Evolutionary conservation across 805 yeast genomes (phyloP).

Genomic region (Starmerella ratchasimensis): DNA sequence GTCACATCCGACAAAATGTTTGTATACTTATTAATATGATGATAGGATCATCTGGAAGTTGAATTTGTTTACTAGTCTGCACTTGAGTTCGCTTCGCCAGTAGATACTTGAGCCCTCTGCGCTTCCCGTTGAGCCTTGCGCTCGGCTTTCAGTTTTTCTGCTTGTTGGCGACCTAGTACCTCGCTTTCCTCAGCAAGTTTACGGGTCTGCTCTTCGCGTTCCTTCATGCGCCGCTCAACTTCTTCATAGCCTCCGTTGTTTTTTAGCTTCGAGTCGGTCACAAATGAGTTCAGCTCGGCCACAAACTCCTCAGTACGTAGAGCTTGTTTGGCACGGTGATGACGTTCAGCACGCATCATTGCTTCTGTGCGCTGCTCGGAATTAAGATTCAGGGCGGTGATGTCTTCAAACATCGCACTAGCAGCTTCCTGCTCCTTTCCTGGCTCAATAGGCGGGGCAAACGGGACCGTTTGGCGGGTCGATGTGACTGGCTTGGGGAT

Average conservation of each 20-base stretch:
- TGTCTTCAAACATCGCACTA: slow-evolving; percentile 62
- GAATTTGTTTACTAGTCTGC: no score
- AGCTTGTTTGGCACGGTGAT: slow-evolving; percentile 58
- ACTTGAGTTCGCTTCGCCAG: no score
- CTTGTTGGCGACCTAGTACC: slow-evolving; percentile 19
- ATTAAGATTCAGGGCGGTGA: slow-evolving; percentile 63
- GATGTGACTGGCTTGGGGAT: slow-evolving; percentile 2
- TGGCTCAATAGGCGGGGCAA: slow-evolving; percentile 24
- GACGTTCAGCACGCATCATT: slow-evolving; percentile 68
- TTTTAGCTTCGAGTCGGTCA: slow-evolving; percentile 59
- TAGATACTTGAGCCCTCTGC: neutral
- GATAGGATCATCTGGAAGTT: no score
- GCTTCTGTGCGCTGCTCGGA: slow-evolving; percentile 81
- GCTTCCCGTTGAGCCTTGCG: slow-evolving; percentile 10
- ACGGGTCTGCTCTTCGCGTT: slow-evolving; percentile 53
- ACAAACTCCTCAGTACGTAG: slow-evolving; percentile 54
- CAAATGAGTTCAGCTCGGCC: slow-evolving; percentile 76
- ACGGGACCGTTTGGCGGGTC: slow-evolving; percentile 26
- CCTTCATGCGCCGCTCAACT: slow-evolving; percentile 51
- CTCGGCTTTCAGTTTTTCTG: slow-evolving; percentile 15
- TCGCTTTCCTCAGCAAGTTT: slow-evolving; percentile 29
- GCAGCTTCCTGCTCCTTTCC: slow-evolving; percentile 13
- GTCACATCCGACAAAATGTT: no score
- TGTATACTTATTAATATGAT: no score
- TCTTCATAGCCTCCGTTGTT: slow-evolving; percentile 85